phyloP scores from a whole-genome alignment of 495 filamentous ascomycete species.

The Aspergillus bridgeri region DNA sequence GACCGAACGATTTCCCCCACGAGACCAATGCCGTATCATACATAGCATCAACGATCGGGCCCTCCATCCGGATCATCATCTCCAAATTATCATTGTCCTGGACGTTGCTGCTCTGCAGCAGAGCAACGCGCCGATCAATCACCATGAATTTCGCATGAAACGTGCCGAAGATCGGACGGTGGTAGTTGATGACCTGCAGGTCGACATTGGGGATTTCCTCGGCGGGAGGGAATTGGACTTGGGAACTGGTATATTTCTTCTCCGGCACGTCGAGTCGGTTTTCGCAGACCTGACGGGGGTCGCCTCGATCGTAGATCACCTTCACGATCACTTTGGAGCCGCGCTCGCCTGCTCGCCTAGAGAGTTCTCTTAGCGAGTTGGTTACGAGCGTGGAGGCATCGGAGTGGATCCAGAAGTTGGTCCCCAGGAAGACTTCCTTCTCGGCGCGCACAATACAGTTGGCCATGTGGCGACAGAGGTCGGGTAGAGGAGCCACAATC shows the following conservation, averaged over 20 bases:
- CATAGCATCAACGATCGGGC: conserved; percentile 69
- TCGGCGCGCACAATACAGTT: conserved; percentile 72
- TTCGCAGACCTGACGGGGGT: conserved; percentile 59
- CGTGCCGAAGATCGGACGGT: conserved; percentile 68
- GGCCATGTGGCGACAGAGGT: conserved; percentile 69
- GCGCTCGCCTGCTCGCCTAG: conserved; percentile 56
- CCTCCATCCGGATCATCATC: conserved; percentile 77
- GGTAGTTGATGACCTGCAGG: conserved; percentile 70
- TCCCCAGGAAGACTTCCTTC: conserved; percentile 68
- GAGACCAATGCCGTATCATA: conserved; percentile 71
- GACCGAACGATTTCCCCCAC: conserved; percentile 62
- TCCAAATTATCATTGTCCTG: conserved; percentile 75
- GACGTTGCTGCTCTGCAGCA: conserved; percentile 74
- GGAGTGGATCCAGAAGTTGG: conserved; percentile 71
- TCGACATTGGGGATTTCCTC: conserved; percentile 68
- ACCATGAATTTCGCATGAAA: conserved; percentile 77
- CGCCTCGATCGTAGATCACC: conserved; percentile 71
- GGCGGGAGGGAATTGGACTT: conserved; percentile 56
- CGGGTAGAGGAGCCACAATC: conserved; percentile 63
- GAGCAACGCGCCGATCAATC: conserved; percentile 64
- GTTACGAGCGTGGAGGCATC: conserved; percentile 63
- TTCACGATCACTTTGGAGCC: conserved; percentile 62
- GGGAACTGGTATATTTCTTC: conserved; percentile 51
- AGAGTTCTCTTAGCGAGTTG: conserved; percentile 66
- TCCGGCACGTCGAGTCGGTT: conserved; percentile 58